A percentile compares a stretch with the other conserved stretches of the same genome.
Evolutionary conservation across 257 asterid genomes (phyloP).

Genomic region (Solanum lignicaule): DNA sequence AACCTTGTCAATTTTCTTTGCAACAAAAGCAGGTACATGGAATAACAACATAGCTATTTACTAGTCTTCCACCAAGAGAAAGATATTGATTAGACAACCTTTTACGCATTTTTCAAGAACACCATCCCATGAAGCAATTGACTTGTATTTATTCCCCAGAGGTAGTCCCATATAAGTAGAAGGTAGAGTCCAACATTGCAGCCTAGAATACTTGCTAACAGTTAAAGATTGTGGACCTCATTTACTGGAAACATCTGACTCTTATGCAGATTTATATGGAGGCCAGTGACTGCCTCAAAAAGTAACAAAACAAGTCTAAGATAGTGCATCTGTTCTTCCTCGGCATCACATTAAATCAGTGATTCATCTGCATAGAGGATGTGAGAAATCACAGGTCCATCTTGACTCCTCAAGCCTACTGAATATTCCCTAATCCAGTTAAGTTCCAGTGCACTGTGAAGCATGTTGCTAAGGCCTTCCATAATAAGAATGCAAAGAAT

Average conservation of each 20-base stretch:
- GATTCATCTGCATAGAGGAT: background rate
- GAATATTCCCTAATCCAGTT: background rate
- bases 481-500: background rate
- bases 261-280: background rate
- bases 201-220: background rate
- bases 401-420: background rate
- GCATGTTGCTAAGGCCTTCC: background rate
- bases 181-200: background rate
- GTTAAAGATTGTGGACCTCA: background rate
- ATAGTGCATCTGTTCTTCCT: background rate
- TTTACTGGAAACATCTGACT: background rate
- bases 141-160: background rate
- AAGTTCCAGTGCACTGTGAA: background rate
- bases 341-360: background rate
- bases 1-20: background rate
- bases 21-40: background rate
- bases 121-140: background rate
- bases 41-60: background rate
- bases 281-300: background rate
- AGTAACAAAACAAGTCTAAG: background rate
- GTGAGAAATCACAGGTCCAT: background rate
- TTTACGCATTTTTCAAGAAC: background rate
- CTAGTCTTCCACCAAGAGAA: no score
- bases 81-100: no score
- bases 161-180: background rate